Percentiles rank a stretch among this genome's conserved stretches.
These are phyloP conservation scores for Pelargonium australe DNA, from an alignment of 441 rosid genomes.

Conservation along the genomic window DNA sequence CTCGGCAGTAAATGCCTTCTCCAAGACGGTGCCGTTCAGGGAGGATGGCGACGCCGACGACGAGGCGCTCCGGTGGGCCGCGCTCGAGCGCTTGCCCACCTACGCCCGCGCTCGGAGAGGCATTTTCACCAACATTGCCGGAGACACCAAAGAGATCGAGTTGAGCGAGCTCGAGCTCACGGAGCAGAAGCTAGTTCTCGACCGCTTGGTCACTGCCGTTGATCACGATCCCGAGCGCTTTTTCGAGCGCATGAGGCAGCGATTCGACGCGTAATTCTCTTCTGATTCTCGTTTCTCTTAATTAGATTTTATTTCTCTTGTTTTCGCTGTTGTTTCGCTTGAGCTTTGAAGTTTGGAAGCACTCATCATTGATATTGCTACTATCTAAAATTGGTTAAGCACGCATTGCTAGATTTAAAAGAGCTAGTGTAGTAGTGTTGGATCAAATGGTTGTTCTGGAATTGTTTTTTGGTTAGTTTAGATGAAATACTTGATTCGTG, in stretches of 20 bases:
- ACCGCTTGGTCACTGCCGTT: slow-evolving; percentile 60
- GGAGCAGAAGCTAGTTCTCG: slow-evolving; percentile 70
- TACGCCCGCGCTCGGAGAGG: slow-evolving; percentile 67
- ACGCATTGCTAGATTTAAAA: too few species aligned
- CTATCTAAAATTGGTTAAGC: too few species aligned
- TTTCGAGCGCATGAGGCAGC: slow-evolving; percentile 64
- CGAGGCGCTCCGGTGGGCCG: slow-evolving; percentile 91
- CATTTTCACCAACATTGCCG: slow-evolving; percentile 59
- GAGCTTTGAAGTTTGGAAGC: too few species aligned
- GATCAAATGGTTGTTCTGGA: too few species aligned
- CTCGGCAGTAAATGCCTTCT: slow-evolving; percentile 66
- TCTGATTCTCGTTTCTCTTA: background rate
- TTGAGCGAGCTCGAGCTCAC: slow-evolving; percentile 58
- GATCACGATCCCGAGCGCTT: slow-evolving; percentile 83
- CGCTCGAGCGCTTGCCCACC: slow-evolving; percentile 83
- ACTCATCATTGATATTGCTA: too few species aligned
- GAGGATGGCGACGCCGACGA: slow-evolving; percentile 58
- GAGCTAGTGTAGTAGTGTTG: too few species aligned
- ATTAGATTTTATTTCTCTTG: background rate
- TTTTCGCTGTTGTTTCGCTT: slow-evolving; percentile 1
- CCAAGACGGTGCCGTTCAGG: slow-evolving; percentile 55
- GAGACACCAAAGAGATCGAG: slow-evolving; percentile 57
- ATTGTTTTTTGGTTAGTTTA: too few species aligned
- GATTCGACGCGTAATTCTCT: slow-evolving; percentile 65
- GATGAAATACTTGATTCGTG: too few species aligned